Base-by-base conservation (phyloP, 2,329 filamentous ascomycete species). In the Pestalotiopsis sp. region DNA sequence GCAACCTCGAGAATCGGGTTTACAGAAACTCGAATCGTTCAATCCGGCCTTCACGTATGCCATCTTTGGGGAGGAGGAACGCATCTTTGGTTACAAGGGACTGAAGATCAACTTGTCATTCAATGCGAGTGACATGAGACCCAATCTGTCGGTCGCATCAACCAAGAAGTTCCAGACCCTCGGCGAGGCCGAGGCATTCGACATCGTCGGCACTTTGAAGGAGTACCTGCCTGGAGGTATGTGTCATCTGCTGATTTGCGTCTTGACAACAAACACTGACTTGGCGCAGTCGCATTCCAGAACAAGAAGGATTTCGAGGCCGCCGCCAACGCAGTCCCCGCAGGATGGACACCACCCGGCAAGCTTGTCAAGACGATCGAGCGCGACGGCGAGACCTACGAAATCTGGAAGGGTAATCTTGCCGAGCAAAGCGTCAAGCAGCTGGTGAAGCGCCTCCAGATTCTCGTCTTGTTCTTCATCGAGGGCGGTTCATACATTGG, bases 41-140 rank as follows among this genome's bases (percentile, higher is more conserved):
- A 87, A 93, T 70, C 97, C 96, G 0, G 88, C 89, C 76, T 97
- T 95, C 79, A 98, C 95, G 20, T 97, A 98, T 80, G 85, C 93
- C 1, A 92, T 99, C 72, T 98, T 98, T 74, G 94, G 94, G 75
- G 92, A 98, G n/a, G 91, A 96, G 9, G 94, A 99, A 80, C 88
- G 87, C 38, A 95, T 98, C 72, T 95, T 97, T 75, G 95, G 95
- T 49, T 97, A 98, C 84, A 91, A 94, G 78, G 90, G 90, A 67
- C 86, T 97, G 67, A 89, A 90, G 72, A 91, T 98, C 77, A 88
- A 89, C 71, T 83, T 98, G 67, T 89, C 89, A 71, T 91, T 85
- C 74, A 84, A 89, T 77, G 86, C 87, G 17, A 87, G 84, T 78
- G 92, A 98, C 78, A 90, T 98, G 82, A 90, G 91, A 73, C 94